A percentile compares a stretch with the other conserved stretches of the same genome.
These are phyloP conservation scores for Scenedesmus sp. DNA, from an alignment of 163 green algal genomes.

Conservation along the genomic window DNA sequence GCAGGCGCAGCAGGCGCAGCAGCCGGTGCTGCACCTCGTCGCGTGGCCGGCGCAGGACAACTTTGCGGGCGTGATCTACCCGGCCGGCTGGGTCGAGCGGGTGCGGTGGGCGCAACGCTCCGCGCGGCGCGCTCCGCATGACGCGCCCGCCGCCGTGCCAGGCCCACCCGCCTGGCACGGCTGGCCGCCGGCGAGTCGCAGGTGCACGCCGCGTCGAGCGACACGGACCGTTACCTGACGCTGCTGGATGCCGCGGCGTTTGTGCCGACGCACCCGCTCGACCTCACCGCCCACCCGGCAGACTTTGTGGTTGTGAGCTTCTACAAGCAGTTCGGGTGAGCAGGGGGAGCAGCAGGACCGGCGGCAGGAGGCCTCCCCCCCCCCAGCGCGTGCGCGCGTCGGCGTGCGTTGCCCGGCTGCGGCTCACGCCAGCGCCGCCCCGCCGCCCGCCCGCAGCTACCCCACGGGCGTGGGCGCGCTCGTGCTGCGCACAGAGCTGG, in stretches of 20 bases:
- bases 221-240: constrained; percentile 49
- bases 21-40: constrained; percentile 75
- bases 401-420: too few relatives aligned
- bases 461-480: constrained; percentile 85
- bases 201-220: constrained; percentile 47
- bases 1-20: too few relatives aligned
- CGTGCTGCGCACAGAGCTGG: constrained; percentile 61
- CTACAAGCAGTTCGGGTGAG: constrained; percentile 73
- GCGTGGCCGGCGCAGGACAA: constrained; percentile 83
- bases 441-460: not conserved
- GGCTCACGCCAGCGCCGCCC: too few relatives aligned
- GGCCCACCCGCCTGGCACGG: too few relatives aligned
- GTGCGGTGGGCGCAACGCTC: too few relatives aligned
- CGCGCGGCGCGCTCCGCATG: not conserved
- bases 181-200: too few relatives aligned
- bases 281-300: constrained; percentile 65
- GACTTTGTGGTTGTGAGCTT: constrained; percentile 86
- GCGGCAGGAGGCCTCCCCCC: too few relatives aligned
- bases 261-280: constrained; percentile 69
- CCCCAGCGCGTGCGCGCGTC: too few relatives aligned
- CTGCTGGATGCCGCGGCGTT: constrained; percentile 79
- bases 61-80: constrained; percentile 76
- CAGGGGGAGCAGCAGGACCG: not conserved
- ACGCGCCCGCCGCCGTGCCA: too few relatives aligned
- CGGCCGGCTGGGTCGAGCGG: constrained; percentile 63